Evolutionary conservation across 2,329 filamentous ascomycete genomes (phyloP).

Genomic region (Claviceps digitariae): DNA sequence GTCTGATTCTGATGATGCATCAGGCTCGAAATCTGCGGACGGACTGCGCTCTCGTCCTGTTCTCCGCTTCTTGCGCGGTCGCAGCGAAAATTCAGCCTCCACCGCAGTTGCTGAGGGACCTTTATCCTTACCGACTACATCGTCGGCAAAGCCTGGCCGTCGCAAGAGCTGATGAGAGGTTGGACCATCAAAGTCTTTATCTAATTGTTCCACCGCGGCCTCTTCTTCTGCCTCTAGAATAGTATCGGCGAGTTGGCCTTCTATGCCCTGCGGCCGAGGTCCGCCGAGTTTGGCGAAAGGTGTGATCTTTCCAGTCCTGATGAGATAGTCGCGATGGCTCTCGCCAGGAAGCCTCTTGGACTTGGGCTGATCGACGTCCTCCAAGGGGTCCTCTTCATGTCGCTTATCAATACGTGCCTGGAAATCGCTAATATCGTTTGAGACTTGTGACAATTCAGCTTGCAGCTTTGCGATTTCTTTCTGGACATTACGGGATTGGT

Average conservation of each 20-base stretch:
- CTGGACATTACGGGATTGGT: constrained; percentile 43
- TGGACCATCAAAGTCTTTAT: constrained; percentile 30
- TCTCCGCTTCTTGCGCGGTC: constrained; percentile 43
- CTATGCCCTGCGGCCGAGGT: constrained; percentile 44
- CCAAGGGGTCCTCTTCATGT: constrained; percentile 38
- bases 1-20: constrained; percentile 18
- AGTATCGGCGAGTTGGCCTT: constrained; percentile 61
- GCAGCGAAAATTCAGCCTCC: constrained; percentile 42
- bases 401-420: constrained; percentile 67
- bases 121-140: constrained; percentile 8
- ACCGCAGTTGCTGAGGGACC: not conserved
- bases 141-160: constrained; percentile 53
- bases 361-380: constrained; percentile 29
- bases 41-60: constrained; percentile 24
- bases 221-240: constrained; percentile 75
- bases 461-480: constrained; percentile 55
- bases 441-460: constrained; percentile 48
- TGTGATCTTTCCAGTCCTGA: constrained; percentile 93
- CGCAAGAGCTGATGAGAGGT: constrained; percentile 60
- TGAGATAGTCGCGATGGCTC: constrained; percentile 75
- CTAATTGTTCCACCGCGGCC: constrained; percentile 28
- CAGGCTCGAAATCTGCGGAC: constrained; percentile 33
- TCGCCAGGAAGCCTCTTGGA: constrained; percentile 61
- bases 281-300: constrained; percentile 74
- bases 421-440: constrained; percentile 68